These are phyloP conservation scores for Perilla frutescens DNA, from an alignment of 257 asterid species.

Conservation along the genomic window DNA sequence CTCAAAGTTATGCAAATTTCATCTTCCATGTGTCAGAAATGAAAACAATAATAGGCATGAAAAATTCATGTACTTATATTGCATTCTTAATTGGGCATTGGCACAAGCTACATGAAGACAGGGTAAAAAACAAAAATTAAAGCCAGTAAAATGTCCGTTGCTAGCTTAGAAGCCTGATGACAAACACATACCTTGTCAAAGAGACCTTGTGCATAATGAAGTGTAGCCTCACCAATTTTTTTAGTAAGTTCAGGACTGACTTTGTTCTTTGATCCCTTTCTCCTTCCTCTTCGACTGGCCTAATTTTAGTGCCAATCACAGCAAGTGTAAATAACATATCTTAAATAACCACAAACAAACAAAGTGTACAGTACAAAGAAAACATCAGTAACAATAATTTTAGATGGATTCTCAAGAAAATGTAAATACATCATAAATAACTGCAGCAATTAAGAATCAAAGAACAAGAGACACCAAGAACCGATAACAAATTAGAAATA, in stretches of 20 bases:
- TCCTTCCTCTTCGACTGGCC: constrained; percentile 66
- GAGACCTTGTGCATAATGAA: constrained; percentile 69
- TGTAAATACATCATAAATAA: background rate
- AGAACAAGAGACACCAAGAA: constrained; percentile 18
- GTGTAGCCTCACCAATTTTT: constrained; percentile 88
- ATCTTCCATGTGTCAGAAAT: constrained; percentile 5
- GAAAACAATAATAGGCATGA: background rate
- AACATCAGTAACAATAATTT: constrained; percentile 4
- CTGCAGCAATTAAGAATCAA: background rate
- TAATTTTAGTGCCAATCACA: constrained; percentile 36
- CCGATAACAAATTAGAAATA: background rate
- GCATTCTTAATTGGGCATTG: background rate
- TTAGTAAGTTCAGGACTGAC: constrained; percentile 59
- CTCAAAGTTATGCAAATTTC: background rate
- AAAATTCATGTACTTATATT: background rate
- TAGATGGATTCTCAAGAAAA: background rate
- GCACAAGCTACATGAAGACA: constrained; percentile 16
- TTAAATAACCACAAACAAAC: constrained; percentile 5
- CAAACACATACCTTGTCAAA: constrained; percentile 65
- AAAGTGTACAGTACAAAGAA: background rate
- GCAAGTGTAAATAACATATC: constrained; percentile 8
- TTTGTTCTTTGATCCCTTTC: constrained; percentile 71
- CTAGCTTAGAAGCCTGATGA: background rate
- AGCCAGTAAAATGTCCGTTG: background rate
- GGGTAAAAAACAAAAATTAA: background rate